These are phyloP conservation scores for Capsella bursapastoris DNA, from an alignment of 345 rosid species.

Conservation along the genomic window DNA sequence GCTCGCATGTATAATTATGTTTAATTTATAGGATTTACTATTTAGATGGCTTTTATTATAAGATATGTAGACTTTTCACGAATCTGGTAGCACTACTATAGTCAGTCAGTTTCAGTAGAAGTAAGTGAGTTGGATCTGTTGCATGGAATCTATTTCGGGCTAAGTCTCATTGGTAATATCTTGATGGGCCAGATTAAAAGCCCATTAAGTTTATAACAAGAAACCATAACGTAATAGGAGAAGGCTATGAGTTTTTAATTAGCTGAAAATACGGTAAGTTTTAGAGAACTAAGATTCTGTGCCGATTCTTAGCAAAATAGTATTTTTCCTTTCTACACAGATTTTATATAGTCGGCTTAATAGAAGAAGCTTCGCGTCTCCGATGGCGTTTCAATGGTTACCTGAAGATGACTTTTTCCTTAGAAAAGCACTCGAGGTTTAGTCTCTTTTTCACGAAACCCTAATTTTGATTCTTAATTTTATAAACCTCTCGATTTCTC, in stretches of 20 bases:
- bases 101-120: not conserved
- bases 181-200: not conserved
- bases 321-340: not conserved
- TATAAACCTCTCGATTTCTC: not conserved
- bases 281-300: constrained; percentile 20
- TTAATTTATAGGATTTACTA: not conserved
- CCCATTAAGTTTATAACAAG: not conserved
- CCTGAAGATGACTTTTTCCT: constrained; percentile 40
- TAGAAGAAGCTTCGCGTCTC: constrained; percentile 11
- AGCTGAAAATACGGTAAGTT: not conserved
- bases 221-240: not conserved
- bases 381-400: constrained; percentile 31
- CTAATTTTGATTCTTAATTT: constrained; percentile 15
- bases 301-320: constrained; percentile 25
- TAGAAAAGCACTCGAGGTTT: constrained; percentile 40
- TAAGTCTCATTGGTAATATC: not conserved
- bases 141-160: not conserved
- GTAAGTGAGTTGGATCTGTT: not conserved
- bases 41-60: constrained; percentile 7
- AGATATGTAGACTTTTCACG: not conserved
- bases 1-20: constrained; percentile 19
- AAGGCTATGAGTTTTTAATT: constrained; percentile 4
- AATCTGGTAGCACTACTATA: constrained; percentile 12
- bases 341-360: not conserved
- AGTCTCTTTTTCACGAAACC: constrained; percentile 3